Evolutionary conservation across 2,329 filamentous ascomycete species (phyloP), one percentile per base, ranked within the genome.

Genomic region (Paraconiothyrium brasiliense): DNA sequence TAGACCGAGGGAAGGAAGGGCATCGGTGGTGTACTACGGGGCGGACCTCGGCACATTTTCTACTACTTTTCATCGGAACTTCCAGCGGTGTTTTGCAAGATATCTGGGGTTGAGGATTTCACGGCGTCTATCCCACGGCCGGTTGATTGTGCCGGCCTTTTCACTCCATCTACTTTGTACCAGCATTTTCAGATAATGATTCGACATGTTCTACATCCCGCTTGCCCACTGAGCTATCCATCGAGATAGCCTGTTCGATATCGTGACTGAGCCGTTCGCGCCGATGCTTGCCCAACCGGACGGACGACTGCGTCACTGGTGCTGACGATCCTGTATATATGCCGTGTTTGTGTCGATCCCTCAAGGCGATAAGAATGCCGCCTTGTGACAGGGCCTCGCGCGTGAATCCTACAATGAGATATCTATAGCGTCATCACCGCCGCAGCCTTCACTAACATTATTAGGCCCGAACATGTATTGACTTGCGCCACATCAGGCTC

Each of bases 51-150:
- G 35, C 20, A 16, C 10, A 30, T 35, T 20, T 34, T 22, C 13
- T 48, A 37, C 41, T 56, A 55, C 22, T 30, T 48, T 32, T 50
- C 35, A 34, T 41, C 35, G 24, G 20, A 24, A 37, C n/a, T 54
- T 24, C 20, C 13, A 44, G 13, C 11, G 51, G 13, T 54, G 35
- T 54, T 54, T 54, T 22, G 4, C 27, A 30, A 9, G 24, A 24
- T 20, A 16, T 43, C 22, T 54, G 24, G 51, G 34, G 37, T 20
- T n/a, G 24, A 32, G 22, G 51, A 43, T 54, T 30, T 44, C 24
- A 43, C 14, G 51, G 51, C 51, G 51, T 54, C 37, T 32, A 11
- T 54, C 37, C 32, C 34, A 52, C 22, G 34, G 34, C 49, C 20
- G 22, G 49, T 34, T 39, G 49, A 27, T 39, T 27, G 22, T 27